phyloP scores from a whole-genome alignment of 1,284 basidiomycete species.

The Moesziomyces sp. region DNA sequence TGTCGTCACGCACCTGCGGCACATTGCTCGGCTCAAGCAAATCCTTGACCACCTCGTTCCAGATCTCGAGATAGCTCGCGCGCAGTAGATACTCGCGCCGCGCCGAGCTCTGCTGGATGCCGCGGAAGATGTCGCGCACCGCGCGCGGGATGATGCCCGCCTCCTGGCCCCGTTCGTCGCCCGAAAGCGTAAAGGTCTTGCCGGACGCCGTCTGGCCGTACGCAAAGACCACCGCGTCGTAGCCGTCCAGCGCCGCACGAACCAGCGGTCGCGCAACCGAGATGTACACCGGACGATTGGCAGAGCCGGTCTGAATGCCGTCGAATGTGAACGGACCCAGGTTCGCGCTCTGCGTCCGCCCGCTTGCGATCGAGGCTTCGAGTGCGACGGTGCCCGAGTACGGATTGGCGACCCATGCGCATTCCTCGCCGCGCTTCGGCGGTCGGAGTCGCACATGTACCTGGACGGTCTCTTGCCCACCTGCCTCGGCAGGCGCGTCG shows the following conservation, averaged over 20 bases:
- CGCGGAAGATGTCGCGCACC: slow-evolving; percentile 66
- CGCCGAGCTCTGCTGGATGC: slow-evolving; percentile 65
- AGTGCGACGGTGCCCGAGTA: slow-evolving; percentile 44
- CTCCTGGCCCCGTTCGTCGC: slow-evolving; percentile 69
- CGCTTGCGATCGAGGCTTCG: slow-evolving; percentile 38
- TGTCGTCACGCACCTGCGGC: slow-evolving; percentile 60
- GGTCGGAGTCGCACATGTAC: slow-evolving; percentile 59
- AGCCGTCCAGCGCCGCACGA: slow-evolving; percentile 60
- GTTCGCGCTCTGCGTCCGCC: slow-evolving; percentile 43
- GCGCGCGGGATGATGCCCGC: slow-evolving; percentile 62
- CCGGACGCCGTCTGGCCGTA: slow-evolving; percentile 69
- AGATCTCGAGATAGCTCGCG: slow-evolving; percentile 86
- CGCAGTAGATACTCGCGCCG: slow-evolving; percentile 88
- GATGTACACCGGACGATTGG: slow-evolving; percentile 86
- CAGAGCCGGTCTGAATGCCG: slow-evolving; percentile 80
- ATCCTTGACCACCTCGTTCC: slow-evolving; percentile 93
- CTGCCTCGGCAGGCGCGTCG: background rate
- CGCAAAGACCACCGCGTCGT: slow-evolving; percentile 62
- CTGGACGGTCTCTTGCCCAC: slow-evolving; percentile 40
- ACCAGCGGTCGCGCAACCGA: slow-evolving; percentile 87
- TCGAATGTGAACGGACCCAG: slow-evolving; percentile 70
- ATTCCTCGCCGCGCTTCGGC: slow-evolving; percentile 46
- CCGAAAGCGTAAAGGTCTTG: slow-evolving; percentile 55
- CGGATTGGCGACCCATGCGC: slow-evolving; percentile 57
- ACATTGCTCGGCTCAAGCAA: slow-evolving; percentile 79